Evolutionary conservation across 2,329 filamentous ascomycete species (phyloP).

Genomic region (Cryoendolithus antarcticus): DNA sequence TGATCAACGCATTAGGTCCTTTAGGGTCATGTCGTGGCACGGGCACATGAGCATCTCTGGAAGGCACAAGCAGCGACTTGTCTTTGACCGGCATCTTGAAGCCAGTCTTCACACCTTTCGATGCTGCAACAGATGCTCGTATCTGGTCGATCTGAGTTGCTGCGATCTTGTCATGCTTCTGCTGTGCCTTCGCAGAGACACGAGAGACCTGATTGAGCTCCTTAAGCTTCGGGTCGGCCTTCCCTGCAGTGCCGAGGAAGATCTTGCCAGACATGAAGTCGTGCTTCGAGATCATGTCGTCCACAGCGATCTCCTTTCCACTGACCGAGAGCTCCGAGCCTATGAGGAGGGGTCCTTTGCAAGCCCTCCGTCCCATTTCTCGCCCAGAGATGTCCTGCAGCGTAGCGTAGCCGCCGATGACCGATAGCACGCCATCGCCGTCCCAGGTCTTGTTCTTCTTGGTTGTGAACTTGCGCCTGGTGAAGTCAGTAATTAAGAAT

Average conservation of each 20-base stretch:
- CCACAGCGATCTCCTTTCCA: slow-evolving; percentile 58
- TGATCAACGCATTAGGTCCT: slow-evolving; percentile 49
- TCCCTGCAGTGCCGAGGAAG: slow-evolving; percentile 18
- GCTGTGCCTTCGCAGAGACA: slow-evolving; percentile 18
- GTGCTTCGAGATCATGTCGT: slow-evolving; percentile 46
- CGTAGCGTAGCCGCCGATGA: slow-evolving; percentile 44
- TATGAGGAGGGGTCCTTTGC: slow-evolving; percentile 42
- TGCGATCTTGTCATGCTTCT: slow-evolving; percentile 24
- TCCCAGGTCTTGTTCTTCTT: slow-evolving; percentile 74
- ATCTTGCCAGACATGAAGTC: slow-evolving; percentile 29
- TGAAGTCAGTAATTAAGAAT: neutral
- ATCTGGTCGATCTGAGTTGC: slow-evolving; percentile 26
- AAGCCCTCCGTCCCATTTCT: slow-evolving; percentile 47
- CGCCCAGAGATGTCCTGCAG: slow-evolving; percentile 52
- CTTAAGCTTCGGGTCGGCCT: slow-evolving; percentile 14
- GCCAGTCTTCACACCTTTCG: slow-evolving; percentile 26
- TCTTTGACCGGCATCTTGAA: slow-evolving; percentile 52
- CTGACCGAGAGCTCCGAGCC: slow-evolving; percentile 50
- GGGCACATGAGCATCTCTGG: slow-evolving; percentile 35
- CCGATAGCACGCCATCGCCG: slow-evolving; percentile 53
- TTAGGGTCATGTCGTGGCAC: slow-evolving; percentile 53
- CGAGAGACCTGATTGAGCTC: slow-evolving; percentile 14
- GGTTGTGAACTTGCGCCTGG: slow-evolving; percentile 53
- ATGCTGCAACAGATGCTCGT: slow-evolving; percentile 27
- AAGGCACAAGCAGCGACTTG: slow-evolving; percentile 28